These are phyloP conservation scores for Diophrys appendiculata DNA, from an alignment of 73 alveolate species.

Conservation along the genomic window DNA sequence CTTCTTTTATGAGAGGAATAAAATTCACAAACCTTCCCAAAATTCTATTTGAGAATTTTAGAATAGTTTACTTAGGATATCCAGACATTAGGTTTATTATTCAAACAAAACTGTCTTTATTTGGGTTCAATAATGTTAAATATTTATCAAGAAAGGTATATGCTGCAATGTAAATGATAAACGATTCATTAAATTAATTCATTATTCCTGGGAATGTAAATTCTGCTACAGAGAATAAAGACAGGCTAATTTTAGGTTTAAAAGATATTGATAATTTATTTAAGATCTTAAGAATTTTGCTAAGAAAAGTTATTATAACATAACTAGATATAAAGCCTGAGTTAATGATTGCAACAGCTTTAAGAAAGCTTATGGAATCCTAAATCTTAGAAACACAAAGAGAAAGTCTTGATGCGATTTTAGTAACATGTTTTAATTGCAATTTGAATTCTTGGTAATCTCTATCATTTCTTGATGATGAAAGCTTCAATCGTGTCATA, in stretches of 20 bases:
- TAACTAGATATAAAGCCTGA: not conserved
- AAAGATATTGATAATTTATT: not conserved
- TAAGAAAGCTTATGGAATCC: not conserved
- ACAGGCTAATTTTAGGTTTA: conserved; percentile 3
- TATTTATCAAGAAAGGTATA: not conserved
- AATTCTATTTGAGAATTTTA: conserved; percentile 33
- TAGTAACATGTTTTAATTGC: not conserved
- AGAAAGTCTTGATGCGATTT: not conserved
- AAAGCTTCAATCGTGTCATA: conserved; percentile 14
- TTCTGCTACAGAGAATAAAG: not conserved
- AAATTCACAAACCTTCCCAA: conserved; percentile 26
- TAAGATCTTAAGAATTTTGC: not conserved
- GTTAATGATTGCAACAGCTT: not conserved
- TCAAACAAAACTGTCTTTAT: conserved; percentile 10
- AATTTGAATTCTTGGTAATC: conserved; percentile 14
- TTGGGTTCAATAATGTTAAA: conserved; percentile 19
- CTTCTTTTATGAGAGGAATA: conserved; percentile 11
- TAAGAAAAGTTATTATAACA: not conserved
- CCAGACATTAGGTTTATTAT: conserved; percentile 31
- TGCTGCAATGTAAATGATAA: not conserved
- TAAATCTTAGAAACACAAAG: not conserved
- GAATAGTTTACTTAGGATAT: conserved; percentile 16
- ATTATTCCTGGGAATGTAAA: not conserved
- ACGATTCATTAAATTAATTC: not conserved
- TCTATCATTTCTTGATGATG: conserved; percentile 16